Evolutionary conservation across 106 monocot genomes (phyloP), one percentile per base, ranked within the genome.

Genomic region (Acanthochlamys bracteata): DNA sequence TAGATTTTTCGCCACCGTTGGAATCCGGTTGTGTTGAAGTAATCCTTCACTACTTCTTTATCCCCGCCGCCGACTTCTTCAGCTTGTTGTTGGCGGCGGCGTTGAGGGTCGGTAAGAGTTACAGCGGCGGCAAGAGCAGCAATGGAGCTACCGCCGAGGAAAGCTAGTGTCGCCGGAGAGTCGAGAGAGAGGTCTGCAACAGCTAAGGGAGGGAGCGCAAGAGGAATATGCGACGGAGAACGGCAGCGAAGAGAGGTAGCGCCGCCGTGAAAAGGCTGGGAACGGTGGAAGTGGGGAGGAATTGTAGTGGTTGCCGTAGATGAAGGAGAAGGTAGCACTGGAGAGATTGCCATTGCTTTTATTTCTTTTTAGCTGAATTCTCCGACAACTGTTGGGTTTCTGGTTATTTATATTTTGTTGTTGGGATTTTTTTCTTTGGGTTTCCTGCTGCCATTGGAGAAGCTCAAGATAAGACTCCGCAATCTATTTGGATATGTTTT

Each of bases 21-120:
- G 76, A 88, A 98, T 12, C 96, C 91, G 47, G 85, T 83, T 70
- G 83, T 88, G 77, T 98, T 98, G 85, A 98, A 98, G 88, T 98
- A 98, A 20, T 85, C 85, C 42, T 74, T 71, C 23, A 98, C 96
- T 11, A 87, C 96, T 45, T 84, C 96, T 70, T 98, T 91, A 76
- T 98, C 96, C 25, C 72, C 88, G 46, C 84, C 93, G 11, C 78
- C 80, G 41, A 81, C 75, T 46, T 81, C 83, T 70, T 73, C 75
- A 0, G 88, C 85, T 70, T 98, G 96, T 61, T 69, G 73, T 15
- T 74, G 82, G 42, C 96, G 91, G 64, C 96, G 87, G 56, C 88
- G 88, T 25, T 91, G 83, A 45, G 91, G 91, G 78, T 98, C 85
- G 59, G 91, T 53, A 67, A 91, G 85, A 66, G 96, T 85, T 42